A percentile compares a stretch with the other conserved stretches of the same genome.
phyloP scores from a whole-genome alignment of 179 eudicot species.

The Beta lomatogona region DNA sequence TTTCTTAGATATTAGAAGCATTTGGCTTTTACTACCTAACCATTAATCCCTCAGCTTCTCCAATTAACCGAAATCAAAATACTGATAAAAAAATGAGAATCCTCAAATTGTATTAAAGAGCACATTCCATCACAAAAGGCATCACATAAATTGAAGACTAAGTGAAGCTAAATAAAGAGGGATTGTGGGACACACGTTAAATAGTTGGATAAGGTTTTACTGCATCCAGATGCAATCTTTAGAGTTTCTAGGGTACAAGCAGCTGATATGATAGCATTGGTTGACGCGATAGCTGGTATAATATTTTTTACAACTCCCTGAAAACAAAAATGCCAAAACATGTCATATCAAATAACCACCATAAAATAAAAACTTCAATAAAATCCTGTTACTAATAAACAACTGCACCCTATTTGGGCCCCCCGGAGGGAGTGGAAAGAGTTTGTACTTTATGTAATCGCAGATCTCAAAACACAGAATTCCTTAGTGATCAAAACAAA shows the following conservation, averaged over 20 bases:
- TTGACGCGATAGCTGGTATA: conserved; percentile 98
- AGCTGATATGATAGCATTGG: conserved; percentile 95
- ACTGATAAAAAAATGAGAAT: too few species aligned
- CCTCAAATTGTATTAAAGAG: neutral
- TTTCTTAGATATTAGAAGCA: neutral
- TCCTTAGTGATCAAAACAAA: neutral
- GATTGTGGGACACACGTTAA: conserved; percentile 54
- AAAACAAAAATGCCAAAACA: conserved; percentile 7
- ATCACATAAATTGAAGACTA: neutral
- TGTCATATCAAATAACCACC: conserved; percentile 13
- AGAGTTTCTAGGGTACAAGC: conserved; percentile 90
- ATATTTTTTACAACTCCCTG: conserved; percentile 99
- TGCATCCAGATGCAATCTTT: conserved; percentile 92
- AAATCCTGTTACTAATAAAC: neutral
- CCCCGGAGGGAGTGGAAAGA: neutral
- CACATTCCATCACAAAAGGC: neutral
- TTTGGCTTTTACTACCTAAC: neutral
- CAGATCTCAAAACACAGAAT: neutral
- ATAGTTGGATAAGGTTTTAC: conserved; percentile 90
- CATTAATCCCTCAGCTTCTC: neutral
- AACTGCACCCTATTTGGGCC: neutral
- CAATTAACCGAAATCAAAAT: neutral
- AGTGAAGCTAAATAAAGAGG: conserved; percentile 1
- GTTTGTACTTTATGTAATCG: neutral
- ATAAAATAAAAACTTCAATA: neutral